A percentile compares a stretch with the other conserved stretches of the same genome.
phyloP scores from a whole-genome alignment of 2,329 filamentous ascomycete genomes.

The Cladosporium sp. region DNA sequence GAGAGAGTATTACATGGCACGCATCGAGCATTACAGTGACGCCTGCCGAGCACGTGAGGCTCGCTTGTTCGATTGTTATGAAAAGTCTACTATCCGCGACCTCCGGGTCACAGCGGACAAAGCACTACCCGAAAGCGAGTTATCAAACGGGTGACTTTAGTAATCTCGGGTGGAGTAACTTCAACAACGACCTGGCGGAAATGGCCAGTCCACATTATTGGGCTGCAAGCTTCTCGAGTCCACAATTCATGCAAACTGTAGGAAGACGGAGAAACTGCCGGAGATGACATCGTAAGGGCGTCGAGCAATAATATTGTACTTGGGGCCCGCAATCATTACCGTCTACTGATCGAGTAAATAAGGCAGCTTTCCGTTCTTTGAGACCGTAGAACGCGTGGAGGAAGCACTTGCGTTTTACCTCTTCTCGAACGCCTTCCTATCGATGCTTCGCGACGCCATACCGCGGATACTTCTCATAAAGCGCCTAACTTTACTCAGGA shows the following conservation, averaged over 20 bases:
- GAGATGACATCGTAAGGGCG: background rate
- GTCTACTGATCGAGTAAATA: too few species aligned
- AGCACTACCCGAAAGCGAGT: background rate
- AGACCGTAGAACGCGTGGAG: background rate
- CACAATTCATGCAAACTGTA: background rate
- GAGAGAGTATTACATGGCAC: background rate
- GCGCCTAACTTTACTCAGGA: background rate
- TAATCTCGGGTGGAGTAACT: background rate
- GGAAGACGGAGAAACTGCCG: background rate
- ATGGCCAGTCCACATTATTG: background rate
- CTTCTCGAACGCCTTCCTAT: background rate
- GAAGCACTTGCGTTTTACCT: background rate
- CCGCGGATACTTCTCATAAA: background rate
- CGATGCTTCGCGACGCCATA: background rate
- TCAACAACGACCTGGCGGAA: background rate
- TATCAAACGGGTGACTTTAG: background rate
- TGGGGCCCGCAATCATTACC: too few species aligned
- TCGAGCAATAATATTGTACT: background rate
- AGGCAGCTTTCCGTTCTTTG: background rate
- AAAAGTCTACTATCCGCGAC: constrained; percentile 3
- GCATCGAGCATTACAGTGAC: background rate
- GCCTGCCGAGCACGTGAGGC: background rate
- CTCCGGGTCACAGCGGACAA: background rate
- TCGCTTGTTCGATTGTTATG: background rate
- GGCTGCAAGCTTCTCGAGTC: background rate